phyloP scores from a whole-genome alignment of 2,329 filamentous ascomycete species.

The Aureobasidium sp. region DNA sequence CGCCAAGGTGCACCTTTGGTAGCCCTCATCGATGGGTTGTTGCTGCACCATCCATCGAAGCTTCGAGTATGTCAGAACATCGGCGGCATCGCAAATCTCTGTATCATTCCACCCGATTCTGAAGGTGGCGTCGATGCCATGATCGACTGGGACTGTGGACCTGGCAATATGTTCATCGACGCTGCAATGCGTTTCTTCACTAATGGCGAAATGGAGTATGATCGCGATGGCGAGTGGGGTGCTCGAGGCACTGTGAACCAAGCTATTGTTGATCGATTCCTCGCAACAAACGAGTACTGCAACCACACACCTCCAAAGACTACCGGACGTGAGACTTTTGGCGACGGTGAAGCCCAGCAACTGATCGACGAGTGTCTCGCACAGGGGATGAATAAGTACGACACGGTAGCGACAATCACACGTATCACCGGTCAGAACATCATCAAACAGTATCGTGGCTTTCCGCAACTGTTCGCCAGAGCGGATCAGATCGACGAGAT shows the following conservation, averaged over 20 bases:
- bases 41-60: slow-evolving; percentile 19
- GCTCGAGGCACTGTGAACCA: neutral
- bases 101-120: slow-evolving; percentile 18
- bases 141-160: slow-evolving; percentile 19
- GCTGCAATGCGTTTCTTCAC: slow-evolving; percentile 22
- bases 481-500: slow-evolving; percentile 22
- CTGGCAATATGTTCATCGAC: slow-evolving; percentile 24
- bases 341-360: neutral
- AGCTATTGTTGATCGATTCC: neutral
- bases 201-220: slow-evolving; percentile 19
- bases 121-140: slow-evolving; percentile 16
- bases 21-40: slow-evolving; percentile 21
- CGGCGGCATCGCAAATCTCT: slow-evolving; percentile 24
- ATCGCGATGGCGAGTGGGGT: neutral
- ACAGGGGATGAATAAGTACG: slow-evolving; percentile 21
- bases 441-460: slow-evolving; percentile 21
- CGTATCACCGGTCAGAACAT: slow-evolving; percentile 23
- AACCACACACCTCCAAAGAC: neutral
- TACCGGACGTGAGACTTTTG: neutral
- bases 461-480: slow-evolving; percentile 2
- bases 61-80: slow-evolving; percentile 23
- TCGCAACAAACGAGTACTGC: neutral
- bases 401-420: slow-evolving; percentile 24
- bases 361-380: neutral
- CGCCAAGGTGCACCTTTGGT: slow-evolving; percentile 24